Evolutionary conservation across 441 rosid genomes (phyloP).

Genomic region (Jatropha podagrica): DNA sequence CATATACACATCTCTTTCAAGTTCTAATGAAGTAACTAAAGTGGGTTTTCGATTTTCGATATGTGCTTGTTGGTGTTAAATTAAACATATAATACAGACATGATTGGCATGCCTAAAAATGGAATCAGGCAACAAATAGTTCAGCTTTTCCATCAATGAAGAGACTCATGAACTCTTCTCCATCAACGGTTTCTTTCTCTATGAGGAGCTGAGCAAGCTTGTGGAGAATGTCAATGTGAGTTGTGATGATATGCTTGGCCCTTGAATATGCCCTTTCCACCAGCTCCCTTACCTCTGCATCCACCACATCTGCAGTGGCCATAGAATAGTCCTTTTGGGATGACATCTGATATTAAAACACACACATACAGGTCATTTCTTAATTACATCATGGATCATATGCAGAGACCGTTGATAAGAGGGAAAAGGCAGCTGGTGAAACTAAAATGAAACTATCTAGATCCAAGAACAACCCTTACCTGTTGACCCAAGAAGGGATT

Average conservation of each 20-base stretch:
- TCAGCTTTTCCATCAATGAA: conserved; percentile 90
- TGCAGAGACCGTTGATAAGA: not conserved
- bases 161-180: conserved; percentile 91
- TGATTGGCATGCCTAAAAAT: not conserved
- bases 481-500: conserved; percentile 95
- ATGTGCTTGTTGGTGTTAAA: not conserved
- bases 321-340: conserved; percentile 95
- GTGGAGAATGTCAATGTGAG: conserved; percentile 82
- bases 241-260: conserved; percentile 67
- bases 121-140: conserved; percentile 49
- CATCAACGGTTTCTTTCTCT: conserved; percentile 88
- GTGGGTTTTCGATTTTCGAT: not conserved
- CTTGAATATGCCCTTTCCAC: conserved; percentile 77
- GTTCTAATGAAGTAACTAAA: not conserved
- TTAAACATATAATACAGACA: conserved; percentile 24
- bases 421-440: not conserved
- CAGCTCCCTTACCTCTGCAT: conserved; percentile 81
- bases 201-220: conserved; percentile 80
- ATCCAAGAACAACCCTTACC: conserved; percentile 31
- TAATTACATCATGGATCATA: not conserved
- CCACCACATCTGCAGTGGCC: conserved; percentile 96
- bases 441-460: not conserved
- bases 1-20: not conserved
- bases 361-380: conserved; percentile 1
- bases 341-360: conserved; percentile 60